Percentiles rank a stretch among this genome's conserved stretches.
Evolutionary conservation across 129 eudicot species (phyloP).

Genomic region (Smallanthus sonchifolius): DNA sequence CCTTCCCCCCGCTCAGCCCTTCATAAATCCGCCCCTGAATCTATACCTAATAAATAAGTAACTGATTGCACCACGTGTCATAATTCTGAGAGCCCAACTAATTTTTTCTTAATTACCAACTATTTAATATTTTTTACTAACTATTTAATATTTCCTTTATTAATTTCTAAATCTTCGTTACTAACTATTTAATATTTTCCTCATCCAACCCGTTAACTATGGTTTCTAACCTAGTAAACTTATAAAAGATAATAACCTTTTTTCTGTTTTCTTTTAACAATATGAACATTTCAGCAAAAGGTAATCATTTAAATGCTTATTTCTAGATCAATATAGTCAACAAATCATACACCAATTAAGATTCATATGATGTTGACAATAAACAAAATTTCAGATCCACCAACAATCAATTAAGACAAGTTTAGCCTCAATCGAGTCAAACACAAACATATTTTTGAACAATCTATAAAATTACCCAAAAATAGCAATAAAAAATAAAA

Average conservation of each 20-base stretch:
- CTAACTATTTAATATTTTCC: too few species aligned
- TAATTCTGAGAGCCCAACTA: too few species aligned
- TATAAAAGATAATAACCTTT: not conserved
- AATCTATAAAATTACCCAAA: not conserved
- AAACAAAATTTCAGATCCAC: constrained; percentile 5
- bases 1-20: too few species aligned
- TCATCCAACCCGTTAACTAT: too few species aligned
- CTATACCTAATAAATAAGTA: too few species aligned
- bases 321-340: constrained; percentile 18
- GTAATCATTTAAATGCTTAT: not conserved
- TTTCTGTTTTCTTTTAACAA: not conserved
- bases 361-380: constrained; percentile 10
- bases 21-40: too few species aligned
- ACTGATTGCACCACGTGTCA: too few species aligned
- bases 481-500: constrained; percentile 19
- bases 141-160: too few species aligned
- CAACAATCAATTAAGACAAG: not conserved
- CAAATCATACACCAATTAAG: not conserved
- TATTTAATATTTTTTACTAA: too few species aligned
- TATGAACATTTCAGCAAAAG: not conserved
- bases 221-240: too few species aligned
- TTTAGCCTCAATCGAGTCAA: not conserved
- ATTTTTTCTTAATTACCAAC: too few species aligned
- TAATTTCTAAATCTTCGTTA: too few species aligned
- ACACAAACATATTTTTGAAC: not conserved